Percentiles rank a stretch among this genome's conserved stretches.
phyloP scores from a whole-genome alignment of 1,284 basidiomycete genomes.

The Gymnopus androsaceus region DNA sequence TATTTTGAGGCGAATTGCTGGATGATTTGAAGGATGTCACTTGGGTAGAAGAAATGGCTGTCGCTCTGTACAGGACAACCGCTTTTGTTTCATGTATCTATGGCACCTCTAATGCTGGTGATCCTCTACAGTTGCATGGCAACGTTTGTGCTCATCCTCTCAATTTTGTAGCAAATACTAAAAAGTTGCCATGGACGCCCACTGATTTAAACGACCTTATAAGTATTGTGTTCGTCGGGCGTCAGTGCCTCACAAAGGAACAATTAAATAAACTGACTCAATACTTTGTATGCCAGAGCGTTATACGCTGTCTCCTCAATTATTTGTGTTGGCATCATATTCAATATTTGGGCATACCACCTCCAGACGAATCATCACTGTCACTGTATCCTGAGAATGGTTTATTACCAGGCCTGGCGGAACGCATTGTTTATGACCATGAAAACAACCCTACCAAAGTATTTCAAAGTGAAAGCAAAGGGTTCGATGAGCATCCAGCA shows the following conservation, averaged over 20 bases:
- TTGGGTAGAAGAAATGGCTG: slow-evolving; percentile 24
- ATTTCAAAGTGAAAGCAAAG: slow-evolving; percentile 25
- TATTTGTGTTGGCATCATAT: slow-evolving; percentile 28
- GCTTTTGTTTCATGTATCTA: slow-evolving; percentile 21
- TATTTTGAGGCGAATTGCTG: slow-evolving; percentile 21
- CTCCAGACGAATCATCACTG: slow-evolving; percentile 14
- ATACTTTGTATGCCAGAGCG: background rate
- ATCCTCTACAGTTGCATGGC: slow-evolving; percentile 14
- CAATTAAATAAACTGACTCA: background rate
- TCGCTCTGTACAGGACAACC: slow-evolving; percentile 21
- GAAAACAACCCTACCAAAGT: slow-evolving; percentile 10
- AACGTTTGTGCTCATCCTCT: slow-evolving; percentile 8
- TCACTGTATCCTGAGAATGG: slow-evolving; percentile 19
- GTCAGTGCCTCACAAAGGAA: slow-evolving; percentile 16
- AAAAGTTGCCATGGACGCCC: slow-evolving; percentile 22
- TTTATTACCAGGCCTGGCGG: slow-evolving; percentile 20
- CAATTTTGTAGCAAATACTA: slow-evolving; percentile 27
- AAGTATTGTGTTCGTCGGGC: slow-evolving; percentile 27
- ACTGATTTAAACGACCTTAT: slow-evolving; percentile 24
- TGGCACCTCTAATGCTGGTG: background rate
- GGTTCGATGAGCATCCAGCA: slow-evolving; percentile 19
- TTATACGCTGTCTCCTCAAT: slow-evolving; percentile 17
- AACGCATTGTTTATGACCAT: slow-evolving; percentile 18
- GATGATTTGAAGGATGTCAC: slow-evolving; percentile 19
- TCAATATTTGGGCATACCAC: slow-evolving; percentile 24